These are phyloP conservation scores for Coprinopsis sp. DNA, from an alignment of 768 basidiomycete species.

Conservation along the genomic window DNA sequence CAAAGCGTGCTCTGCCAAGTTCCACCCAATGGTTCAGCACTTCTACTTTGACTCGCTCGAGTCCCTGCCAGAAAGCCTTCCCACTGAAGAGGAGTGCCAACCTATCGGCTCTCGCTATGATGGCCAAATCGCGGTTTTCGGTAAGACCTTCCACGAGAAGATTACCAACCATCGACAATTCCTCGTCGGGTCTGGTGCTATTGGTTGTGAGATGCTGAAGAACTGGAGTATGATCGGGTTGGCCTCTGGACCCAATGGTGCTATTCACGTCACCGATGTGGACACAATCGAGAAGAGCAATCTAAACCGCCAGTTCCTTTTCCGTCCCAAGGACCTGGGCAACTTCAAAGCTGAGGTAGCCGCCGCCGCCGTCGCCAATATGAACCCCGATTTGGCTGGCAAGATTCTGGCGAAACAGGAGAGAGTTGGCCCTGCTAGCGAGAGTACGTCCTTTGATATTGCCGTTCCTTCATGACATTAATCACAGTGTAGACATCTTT, in stretches of 20 bases:
- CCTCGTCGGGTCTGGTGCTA: constrained; percentile 97
- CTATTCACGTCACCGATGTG: constrained; percentile 91
- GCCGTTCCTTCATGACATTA: constrained; percentile 15
- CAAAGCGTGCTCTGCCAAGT: constrained; percentile 96
- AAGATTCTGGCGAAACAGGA: constrained; percentile 90
- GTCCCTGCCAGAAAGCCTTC: constrained; percentile 73
- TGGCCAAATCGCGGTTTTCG: constrained; percentile 94
- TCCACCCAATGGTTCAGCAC: constrained; percentile 93
- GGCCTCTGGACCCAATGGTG: constrained; percentile 70
- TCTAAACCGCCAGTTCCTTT: constrained; percentile 95
- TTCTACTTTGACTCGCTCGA: constrained; percentile 98
- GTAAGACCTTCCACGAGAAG: constrained; percentile 87
- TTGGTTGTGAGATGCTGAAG: constrained; percentile 99
- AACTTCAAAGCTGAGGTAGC: constrained; percentile 97
- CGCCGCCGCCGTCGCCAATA: constrained; percentile 83
- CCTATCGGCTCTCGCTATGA: constrained; percentile 86
- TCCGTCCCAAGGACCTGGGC: constrained; percentile 92
- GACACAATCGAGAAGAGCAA: constrained; percentile 99
- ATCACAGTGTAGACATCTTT: constrained; percentile 77
- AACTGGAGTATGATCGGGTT: constrained; percentile 99
- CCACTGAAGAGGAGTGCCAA: constrained; percentile 79
- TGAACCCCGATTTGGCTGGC: constrained; percentile 88
- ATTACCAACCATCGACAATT: constrained; percentile 89
- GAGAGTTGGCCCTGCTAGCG: constrained; percentile 87
- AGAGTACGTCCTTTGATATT: constrained; percentile 54